Evolutionary conservation across 192 early-diverging fungal species (phyloP).

Genomic region (Backusella psychrophila): DNA sequence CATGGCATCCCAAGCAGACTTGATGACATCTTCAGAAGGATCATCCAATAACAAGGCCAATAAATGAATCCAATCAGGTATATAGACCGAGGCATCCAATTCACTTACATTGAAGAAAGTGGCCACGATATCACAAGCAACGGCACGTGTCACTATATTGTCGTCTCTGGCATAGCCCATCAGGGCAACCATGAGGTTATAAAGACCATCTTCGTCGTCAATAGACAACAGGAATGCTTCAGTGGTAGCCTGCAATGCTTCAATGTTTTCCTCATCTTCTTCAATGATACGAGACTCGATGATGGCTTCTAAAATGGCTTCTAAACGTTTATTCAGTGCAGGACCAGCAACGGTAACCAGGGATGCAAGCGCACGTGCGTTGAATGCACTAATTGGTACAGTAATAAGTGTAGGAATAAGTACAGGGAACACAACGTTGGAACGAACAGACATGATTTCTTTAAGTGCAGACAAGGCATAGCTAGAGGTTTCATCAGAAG

Average conservation of each 20-base stretch:
- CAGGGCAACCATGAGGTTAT: constrained; percentile 75
- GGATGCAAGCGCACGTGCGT: constrained; percentile 86
- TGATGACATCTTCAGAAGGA: constrained; percentile 54
- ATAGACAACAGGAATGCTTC: constrained; percentile 70
- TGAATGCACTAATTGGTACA: constrained; percentile 86
- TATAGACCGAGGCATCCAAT: constrained; percentile 61
- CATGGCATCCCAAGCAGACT: constrained; percentile 77
- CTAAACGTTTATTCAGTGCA: constrained; percentile 80
- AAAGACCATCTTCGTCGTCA: constrained; percentile 81
- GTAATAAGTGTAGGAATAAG: constrained; percentile 93
- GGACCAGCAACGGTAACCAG: constrained; percentile 89
- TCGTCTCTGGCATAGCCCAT: constrained; percentile 67
- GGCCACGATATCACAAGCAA: constrained; percentile 61
- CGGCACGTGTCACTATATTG: constrained; percentile 45
- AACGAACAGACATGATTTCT: constrained; percentile 97
- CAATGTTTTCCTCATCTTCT: constrained; percentile 58
- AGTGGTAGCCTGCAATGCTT: constrained; percentile 73
- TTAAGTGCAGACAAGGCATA: constrained; percentile 94
- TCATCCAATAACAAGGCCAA: constrained; percentile 75
- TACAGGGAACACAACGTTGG: constrained; percentile 96
- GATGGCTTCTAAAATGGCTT: constrained; percentile 77
- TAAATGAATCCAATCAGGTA: constrained; percentile 78
- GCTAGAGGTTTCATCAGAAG: constrained; percentile 50
- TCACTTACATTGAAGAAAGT: constrained; percentile 65
- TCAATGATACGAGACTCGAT: constrained; percentile 73